Percentiles rank a stretch among this genome's conserved stretches.
phyloP scores from a whole-genome alignment of 139 green algal genomes.

The Chlorella sp. region DNA sequence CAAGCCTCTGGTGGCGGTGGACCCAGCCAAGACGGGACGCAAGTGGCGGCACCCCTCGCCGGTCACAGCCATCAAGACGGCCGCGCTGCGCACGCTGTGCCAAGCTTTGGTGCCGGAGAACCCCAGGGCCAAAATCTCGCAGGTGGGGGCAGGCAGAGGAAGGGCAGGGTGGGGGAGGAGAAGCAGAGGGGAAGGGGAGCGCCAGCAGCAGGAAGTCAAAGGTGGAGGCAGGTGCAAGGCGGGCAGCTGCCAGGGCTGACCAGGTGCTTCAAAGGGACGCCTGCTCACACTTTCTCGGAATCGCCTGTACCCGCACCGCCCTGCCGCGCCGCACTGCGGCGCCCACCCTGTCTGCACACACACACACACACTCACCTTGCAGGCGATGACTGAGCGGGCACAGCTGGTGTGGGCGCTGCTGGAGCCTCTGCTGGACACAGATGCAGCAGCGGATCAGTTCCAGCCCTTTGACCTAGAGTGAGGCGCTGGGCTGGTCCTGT shows the following conservation, averaged over 20 bases:
- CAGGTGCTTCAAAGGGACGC: background rate
- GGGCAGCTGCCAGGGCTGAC: background rate
- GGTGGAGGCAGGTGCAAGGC: background rate
- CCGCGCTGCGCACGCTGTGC: conserved; percentile 59
- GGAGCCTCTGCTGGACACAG: conserved; percentile 47
- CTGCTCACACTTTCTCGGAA: background rate
- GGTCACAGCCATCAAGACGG: conserved; percentile 55
- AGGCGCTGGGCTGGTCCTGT: background rate
- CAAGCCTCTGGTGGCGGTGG: conserved; percentile 1
- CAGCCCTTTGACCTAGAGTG: conserved; percentile 19
- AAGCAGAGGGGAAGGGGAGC: too few relatives aligned
- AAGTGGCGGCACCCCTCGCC: conserved; percentile 36
- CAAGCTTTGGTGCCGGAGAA: conserved; percentile 50
- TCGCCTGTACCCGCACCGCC: background rate
- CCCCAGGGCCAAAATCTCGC: background rate
- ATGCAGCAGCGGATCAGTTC: conserved; percentile 23
- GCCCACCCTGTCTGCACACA: background rate
- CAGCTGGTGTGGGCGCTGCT: conserved; percentile 37
- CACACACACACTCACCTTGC: background rate
- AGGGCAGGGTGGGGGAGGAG: too few relatives aligned
- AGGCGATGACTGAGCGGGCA: conserved; percentile 34
- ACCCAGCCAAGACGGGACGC: background rate
- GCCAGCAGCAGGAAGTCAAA: too few relatives aligned
- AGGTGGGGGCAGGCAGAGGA: conserved; percentile 4
- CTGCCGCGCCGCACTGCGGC: background rate